phyloP scores from a whole-genome alignment of 768 basidiomycete genomes.

The Amanita molliuscula region DNA sequence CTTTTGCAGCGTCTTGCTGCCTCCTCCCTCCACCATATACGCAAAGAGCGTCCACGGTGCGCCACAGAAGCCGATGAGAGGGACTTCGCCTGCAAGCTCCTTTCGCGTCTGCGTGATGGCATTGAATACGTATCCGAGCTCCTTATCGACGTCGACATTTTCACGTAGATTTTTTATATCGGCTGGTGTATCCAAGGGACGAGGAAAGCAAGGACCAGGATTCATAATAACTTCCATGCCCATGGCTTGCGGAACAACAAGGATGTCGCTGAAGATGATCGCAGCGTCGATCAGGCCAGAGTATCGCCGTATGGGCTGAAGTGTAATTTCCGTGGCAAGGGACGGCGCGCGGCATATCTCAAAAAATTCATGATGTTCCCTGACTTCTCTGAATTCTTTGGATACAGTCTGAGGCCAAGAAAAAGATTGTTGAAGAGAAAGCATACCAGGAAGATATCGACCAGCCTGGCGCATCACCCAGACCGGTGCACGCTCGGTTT shows the following conservation, averaged over 20 bases:
- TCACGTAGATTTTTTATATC: conserved; percentile 55
- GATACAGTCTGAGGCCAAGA: background rate
- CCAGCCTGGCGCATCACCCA: conserved; percentile 99
- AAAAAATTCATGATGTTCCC: conserved; percentile 87
- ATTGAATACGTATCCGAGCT: conserved; percentile 86
- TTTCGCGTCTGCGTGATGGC: conserved; percentile 82
- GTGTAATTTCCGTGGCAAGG: conserved; percentile 80
- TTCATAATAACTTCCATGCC: conserved; percentile 95
- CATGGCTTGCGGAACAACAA: conserved; percentile 96
- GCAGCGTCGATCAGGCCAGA: conserved; percentile 83
- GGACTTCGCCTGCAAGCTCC: conserved; percentile 78
- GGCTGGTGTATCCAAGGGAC: conserved; percentile 68
- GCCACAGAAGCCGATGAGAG: conserved; percentile 94
- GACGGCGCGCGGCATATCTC: conserved; percentile 89
- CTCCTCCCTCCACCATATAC: conserved; percentile 98
- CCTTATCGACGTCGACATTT: conserved; percentile 69
- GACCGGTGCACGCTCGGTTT: conserved; percentile 87
- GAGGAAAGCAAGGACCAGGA: conserved; percentile 82
- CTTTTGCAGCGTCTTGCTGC: conserved; percentile 83
- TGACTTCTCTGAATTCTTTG: conserved; percentile 82
- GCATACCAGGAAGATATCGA: conserved; percentile 82
- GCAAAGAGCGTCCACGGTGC: conserved; percentile 98
- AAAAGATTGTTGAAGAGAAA: conserved; percentile 4
- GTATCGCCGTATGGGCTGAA: conserved; percentile 91
- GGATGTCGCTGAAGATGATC: conserved; percentile 98